Evolutionary conservation across 805 yeast species (phyloP), one percentile per base, ranked within the genome.

Genomic region (Schwanniomyces occidentalis): DNA sequence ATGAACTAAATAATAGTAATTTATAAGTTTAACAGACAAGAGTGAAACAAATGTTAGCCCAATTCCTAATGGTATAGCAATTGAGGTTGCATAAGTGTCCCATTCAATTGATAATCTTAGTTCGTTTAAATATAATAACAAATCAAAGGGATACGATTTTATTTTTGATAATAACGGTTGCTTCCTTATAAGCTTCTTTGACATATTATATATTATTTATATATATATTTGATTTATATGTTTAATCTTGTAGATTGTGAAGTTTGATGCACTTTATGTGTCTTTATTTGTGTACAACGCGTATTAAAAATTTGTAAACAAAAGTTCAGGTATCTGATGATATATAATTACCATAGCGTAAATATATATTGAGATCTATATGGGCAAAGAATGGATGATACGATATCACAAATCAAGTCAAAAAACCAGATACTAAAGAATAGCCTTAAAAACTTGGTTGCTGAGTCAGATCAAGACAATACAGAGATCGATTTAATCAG

Each of bases 81-180:
- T 32, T 2, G 59, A 43, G 4, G 49, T 44, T 16, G 56, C 42
- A 36, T 62, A 60, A 24, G 56, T 59, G 38, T 69, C 72, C 73
- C 73, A 68, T 20, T 66, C 72, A 10, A 69, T 63, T 4, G 70
- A 61, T 13, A 59, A 41, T 15, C 58, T 41, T n/a, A 51, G 23
- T 37, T 69, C 74, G 35, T 67, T 63, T 31, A 61, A 18, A 35
- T 54, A 59, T 5, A 69, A 52, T 30, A 56, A 54, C 19, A 60
- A 36, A 32, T 69, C 74, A 24, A 64, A 57, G 4, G 74, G 74
- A 33, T 53, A 62, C 13, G 56, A 45, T 38, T 49, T 53, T 32
- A 67, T 48, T 34, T 53, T 55, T 22, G 58, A 49, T 20, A 51
- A 32, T n/a, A 63, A 39, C 32, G 61, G 56, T 35, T 52, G 65